Evolutionary conservation across 202 grass and related monocot species (phyloP).

Genomic region (Dendrocalamus latiflorus): DNA sequence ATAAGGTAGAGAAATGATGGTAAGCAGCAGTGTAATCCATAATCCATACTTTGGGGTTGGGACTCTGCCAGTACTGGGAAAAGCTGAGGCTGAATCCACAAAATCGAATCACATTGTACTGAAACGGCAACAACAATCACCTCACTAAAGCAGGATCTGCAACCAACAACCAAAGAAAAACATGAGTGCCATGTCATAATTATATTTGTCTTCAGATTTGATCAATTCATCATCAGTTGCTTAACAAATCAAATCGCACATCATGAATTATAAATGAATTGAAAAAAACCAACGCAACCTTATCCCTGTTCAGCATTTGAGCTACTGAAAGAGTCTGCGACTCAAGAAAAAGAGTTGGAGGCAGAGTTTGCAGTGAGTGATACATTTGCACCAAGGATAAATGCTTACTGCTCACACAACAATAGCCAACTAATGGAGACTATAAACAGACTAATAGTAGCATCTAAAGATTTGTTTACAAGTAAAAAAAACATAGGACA

Average conservation of each 20-base stretch:
- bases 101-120: not conserved
- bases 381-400: not conserved
- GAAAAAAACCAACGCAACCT: not conserved
- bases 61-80: not conserved
- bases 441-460: too few relatives aligned
- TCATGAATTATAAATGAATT: not conserved
- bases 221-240: not conserved
- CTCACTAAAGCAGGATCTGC: not conserved
- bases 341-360: not conserved
- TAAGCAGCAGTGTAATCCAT: constrained; percentile 9
- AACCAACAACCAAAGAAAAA: not conserved
- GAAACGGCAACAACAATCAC: not conserved
- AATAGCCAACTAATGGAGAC: not conserved
- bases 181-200: not conserved
- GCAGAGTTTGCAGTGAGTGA: not conserved
- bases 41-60: constrained; percentile 18
- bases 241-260: not conserved
- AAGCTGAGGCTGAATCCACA: constrained; percentile 8
- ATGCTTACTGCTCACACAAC: not conserved
- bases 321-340: not conserved
- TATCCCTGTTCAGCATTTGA: not conserved
- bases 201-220: not conserved
- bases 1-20: constrained; percentile 19
- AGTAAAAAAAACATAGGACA: not conserved
- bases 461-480: not conserved